Conservation (phyloP, 2,329 filamentous ascomycete species). For the Zasmidium citrigriseum region DNA sequence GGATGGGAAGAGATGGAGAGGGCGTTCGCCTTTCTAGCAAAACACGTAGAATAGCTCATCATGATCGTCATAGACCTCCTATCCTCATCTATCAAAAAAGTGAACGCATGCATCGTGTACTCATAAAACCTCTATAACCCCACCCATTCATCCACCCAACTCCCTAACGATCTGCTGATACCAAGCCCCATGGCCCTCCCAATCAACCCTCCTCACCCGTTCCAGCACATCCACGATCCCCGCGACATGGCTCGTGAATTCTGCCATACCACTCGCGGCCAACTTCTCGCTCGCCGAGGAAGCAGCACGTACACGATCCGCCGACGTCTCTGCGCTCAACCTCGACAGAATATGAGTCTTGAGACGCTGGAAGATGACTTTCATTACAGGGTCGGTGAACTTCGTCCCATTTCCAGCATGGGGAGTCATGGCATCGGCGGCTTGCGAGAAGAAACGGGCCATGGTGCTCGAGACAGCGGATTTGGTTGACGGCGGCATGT, state of each 20-base stretch:
- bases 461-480: slow-evolving; percentile 46
- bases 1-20: no score
- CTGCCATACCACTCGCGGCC: slow-evolving; percentile 68
- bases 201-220: slow-evolving; percentile 66
- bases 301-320: slow-evolving; percentile 69
- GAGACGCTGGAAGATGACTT: slow-evolving; percentile 68
- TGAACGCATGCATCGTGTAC: neutral
- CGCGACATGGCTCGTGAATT: slow-evolving; percentile 70
- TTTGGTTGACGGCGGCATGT: slow-evolving; percentile 51
- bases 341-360: slow-evolving; percentile 66
- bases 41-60: no score
- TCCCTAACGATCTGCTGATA: slow-evolving; percentile 67
- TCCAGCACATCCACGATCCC: slow-evolving; percentile 69
- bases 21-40: no score
- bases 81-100: no score
- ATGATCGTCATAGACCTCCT: no score
- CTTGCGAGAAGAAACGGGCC: slow-evolving; percentile 55
- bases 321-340: slow-evolving; percentile 65
- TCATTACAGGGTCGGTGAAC: slow-evolving; percentile 64
- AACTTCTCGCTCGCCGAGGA: slow-evolving; percentile 70
- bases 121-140: neutral
- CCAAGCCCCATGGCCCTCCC: slow-evolving; percentile 67
- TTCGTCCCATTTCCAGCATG: slow-evolving; percentile 28
- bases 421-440: slow-evolving; percentile 34
- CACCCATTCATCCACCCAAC: slow-evolving; percentile 33